These are phyloP conservation scores for Quercus engelmannii DNA, from an alignment of 306 rosid species.

Conservation along the genomic window DNA sequence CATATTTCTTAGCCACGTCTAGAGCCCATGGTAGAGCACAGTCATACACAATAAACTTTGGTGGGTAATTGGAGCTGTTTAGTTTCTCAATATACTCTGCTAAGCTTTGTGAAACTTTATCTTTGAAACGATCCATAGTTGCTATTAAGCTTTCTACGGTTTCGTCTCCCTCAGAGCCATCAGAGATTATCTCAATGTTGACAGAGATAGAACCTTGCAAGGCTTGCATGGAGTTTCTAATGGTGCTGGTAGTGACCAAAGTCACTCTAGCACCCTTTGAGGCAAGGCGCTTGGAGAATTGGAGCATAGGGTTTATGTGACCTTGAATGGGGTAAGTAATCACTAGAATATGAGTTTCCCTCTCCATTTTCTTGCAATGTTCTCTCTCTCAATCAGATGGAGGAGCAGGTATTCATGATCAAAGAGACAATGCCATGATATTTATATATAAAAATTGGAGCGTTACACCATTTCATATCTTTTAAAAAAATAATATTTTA, in stretches of 20 bases:
- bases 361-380: not conserved
- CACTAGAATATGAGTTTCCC: not conserved
- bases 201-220: not conserved
- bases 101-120: not conserved
- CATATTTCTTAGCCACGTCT: slow-evolving; percentile 22
- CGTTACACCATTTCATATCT: too few relatives aligned
- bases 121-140: not conserved
- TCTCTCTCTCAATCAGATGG: too few relatives aligned
- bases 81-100: not conserved
- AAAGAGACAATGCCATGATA: too few relatives aligned
- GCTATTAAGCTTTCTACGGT: not conserved
- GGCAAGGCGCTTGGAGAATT: slow-evolving; percentile 21
- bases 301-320: slow-evolving; percentile 28
- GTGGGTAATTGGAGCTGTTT: not conserved
- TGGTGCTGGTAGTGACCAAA: not conserved
- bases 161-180: slow-evolving; percentile 5
- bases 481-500: too few relatives aligned
- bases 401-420: too few relatives aligned
- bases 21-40: slow-evolving; percentile 23
- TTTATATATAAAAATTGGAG: too few relatives aligned
- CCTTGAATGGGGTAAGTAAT: slow-evolving; percentile 22
- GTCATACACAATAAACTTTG: slow-evolving; percentile 19
- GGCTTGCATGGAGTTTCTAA: not conserved
- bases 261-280: slow-evolving; percentile 20
- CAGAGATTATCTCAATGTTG: slow-evolving; percentile 12